These are phyloP conservation scores for Leucocoprinus leucothites DNA, from an alignment of 768 basidiomycete genomes.

Conservation along the genomic window DNA sequence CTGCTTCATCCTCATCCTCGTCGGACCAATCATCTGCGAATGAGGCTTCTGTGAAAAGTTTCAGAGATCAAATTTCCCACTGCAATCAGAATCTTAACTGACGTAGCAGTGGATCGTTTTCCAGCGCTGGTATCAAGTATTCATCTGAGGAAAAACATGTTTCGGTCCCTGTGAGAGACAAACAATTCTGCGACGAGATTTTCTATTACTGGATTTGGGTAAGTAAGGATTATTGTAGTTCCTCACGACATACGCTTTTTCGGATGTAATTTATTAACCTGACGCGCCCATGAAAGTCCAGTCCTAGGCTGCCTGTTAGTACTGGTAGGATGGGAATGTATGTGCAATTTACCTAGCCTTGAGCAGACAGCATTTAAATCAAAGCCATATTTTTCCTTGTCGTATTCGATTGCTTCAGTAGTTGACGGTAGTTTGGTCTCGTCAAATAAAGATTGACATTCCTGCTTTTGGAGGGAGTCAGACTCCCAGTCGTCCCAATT, in stretches of 20 bases:
- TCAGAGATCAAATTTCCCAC: slow-evolving; percentile 2
- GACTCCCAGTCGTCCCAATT: slow-evolving; percentile 82
- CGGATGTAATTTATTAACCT: slow-evolving; percentile 87
- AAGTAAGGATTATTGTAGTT: slow-evolving; percentile 4
- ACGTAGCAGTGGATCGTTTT: slow-evolving; percentile 92
- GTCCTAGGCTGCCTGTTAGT: slow-evolving; percentile 34
- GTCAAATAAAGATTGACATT: slow-evolving; percentile 77
- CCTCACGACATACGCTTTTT: slow-evolving; percentile 48
- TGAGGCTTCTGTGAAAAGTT: slow-evolving; percentile 48
- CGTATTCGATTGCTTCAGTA: slow-evolving; percentile 57
- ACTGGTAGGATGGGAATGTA: background rate
- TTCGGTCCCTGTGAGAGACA: slow-evolving; percentile 53
- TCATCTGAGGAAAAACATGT: slow-evolving; percentile 69
- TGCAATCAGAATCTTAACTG: slow-evolving; percentile 25
- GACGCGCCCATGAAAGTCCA: slow-evolving; percentile 79
- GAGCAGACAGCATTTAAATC: slow-evolving; percentile 51
- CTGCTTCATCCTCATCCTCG: slow-evolving; percentile 57
- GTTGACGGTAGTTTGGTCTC: slow-evolving; percentile 57
- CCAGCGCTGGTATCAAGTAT: slow-evolving; percentile 77
- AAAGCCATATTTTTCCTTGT: slow-evolving; percentile 58
- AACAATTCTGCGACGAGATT: slow-evolving; percentile 40
- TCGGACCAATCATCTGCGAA: slow-evolving; percentile 70
- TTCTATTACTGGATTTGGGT: slow-evolving; percentile 39
- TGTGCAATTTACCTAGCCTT: slow-evolving; percentile 48
- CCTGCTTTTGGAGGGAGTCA: slow-evolving; percentile 50